These are phyloP conservation scores for Cyberlindnera nakhonratchasimensis DNA, from an alignment of 805 yeast species.

Conservation along the genomic window DNA sequence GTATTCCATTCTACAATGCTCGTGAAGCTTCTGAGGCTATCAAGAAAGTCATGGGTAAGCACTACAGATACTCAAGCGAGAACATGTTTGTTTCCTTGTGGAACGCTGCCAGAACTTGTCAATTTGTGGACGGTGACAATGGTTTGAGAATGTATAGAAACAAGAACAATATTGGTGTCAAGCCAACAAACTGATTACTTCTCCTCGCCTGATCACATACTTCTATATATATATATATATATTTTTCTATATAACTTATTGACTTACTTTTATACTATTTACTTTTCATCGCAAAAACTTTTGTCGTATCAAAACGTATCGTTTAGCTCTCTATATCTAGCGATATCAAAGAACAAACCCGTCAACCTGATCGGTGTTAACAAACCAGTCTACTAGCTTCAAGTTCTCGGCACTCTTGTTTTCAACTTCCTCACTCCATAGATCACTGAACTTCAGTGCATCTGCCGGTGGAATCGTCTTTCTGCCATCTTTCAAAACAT, in stretches of 20 bases:
- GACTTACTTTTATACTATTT: too few relatives aligned
- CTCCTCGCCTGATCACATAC: background rate
- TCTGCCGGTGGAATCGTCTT: slow-evolving; percentile 68
- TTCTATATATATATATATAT: background rate
- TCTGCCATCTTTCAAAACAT: slow-evolving; percentile 77
- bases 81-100: slow-evolving; percentile 57
- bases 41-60: slow-evolving; percentile 80
- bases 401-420: slow-evolving; percentile 38
- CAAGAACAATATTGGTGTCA: slow-evolving; percentile 42
- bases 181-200: slow-evolving; percentile 25
- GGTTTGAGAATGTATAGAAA: slow-evolving; percentile 70
- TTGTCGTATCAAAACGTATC: too few relatives aligned
- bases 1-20: slow-evolving; percentile 86
- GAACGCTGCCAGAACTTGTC: slow-evolving; percentile 60
- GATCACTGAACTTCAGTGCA: slow-evolving; percentile 52
- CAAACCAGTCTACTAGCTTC: slow-evolving; percentile 36
- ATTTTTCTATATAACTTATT: background rate
- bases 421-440: slow-evolving; percentile 50
- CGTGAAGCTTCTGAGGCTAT: slow-evolving; percentile 75
- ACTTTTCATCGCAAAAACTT: too few relatives aligned
- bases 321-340: background rate
- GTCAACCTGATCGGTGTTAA: slow-evolving; percentile 36
- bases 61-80: slow-evolving; percentile 60
- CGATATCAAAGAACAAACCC: slow-evolving; percentile 14
- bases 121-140: slow-evolving; percentile 64